Evolutionary conservation across 2,329 filamentous ascomycete species (phyloP).

Genomic region (Incumbomyces lentus): DNA sequence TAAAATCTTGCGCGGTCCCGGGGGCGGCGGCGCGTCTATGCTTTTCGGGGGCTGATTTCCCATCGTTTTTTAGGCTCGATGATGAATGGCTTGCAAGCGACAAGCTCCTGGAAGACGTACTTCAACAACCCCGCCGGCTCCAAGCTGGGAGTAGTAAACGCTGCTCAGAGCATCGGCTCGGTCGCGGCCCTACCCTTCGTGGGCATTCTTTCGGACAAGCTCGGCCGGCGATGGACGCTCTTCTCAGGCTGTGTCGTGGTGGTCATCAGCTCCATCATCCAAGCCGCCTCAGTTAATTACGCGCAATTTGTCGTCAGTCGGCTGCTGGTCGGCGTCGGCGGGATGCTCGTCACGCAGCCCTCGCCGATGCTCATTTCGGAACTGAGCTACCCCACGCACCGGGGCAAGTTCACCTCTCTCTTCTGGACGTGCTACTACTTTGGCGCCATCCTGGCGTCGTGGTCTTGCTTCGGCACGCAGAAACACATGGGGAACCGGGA

Average conservation of each 20-base stretch:
- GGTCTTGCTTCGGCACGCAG: conserved; percentile 23
- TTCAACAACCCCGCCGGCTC: conserved; percentile 11
- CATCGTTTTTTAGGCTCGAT: conserved; percentile 25
- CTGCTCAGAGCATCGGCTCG: conserved; percentile 9
- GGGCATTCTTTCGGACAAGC: conserved; percentile 6
- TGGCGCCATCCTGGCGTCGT: conserved; percentile 22
- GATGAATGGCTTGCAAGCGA: conserved; percentile 38
- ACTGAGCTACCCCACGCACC: conserved; percentile 21
- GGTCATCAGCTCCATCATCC: conserved; percentile 9
- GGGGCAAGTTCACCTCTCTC: conserved; percentile 14
- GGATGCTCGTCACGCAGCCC: conserved; percentile 22
- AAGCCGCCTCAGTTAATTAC: conserved; percentile 23
- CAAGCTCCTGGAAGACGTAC: conserved; percentile 33
- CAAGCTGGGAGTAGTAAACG: conserved; percentile 10
- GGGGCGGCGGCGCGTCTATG: too few species aligned
- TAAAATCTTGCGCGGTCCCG: too few species aligned
- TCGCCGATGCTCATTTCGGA: conserved; percentile 22
- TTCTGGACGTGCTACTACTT: conserved; percentile 11
- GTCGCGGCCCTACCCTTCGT: conserved; percentile 7
- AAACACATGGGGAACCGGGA: conserved; percentile 16
- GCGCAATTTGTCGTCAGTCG: conserved; percentile 24
- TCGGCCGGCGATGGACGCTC: conserved; percentile 10
- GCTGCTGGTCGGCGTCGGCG: conserved; percentile 24
- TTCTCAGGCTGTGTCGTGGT: conserved; percentile 7
- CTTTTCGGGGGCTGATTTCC: too few species aligned